Percentiles rank a stretch among this genome's conserved stretches.
Evolutionary conservation across 305 asterid species (phyloP).

Genomic region (Euphrasia arctica): DNA sequence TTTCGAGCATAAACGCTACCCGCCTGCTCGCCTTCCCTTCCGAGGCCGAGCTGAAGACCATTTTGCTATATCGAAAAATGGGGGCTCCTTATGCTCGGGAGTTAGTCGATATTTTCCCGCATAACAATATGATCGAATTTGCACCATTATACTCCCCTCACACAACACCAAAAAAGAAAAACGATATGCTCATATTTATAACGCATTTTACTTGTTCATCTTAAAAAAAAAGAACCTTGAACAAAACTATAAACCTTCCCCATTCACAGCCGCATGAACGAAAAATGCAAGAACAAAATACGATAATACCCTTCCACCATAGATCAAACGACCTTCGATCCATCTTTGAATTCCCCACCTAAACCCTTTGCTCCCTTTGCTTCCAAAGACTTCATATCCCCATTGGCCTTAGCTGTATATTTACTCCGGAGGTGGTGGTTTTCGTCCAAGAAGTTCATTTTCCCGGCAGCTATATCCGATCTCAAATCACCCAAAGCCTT

Average conservation of each 20-base stretch:
- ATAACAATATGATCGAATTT: too few relatives aligned
- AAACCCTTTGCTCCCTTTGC: slow-evolving; percentile 18
- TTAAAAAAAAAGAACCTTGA: slow-evolving; percentile 12
- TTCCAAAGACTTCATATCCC: slow-evolving; percentile 25
- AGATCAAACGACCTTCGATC: slow-evolving; percentile 29
- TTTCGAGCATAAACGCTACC: too few relatives aligned
- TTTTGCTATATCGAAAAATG: too few relatives aligned
- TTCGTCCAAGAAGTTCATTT: slow-evolving; percentile 33
- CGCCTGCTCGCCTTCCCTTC: too few relatives aligned
- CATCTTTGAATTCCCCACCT: slow-evolving; percentile 33
- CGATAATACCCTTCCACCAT: background rate
- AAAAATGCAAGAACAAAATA: slow-evolving; percentile 15
- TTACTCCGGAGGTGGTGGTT: slow-evolving; percentile 23
- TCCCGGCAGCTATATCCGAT: slow-evolving; percentile 59
- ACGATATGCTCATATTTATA: background rate
- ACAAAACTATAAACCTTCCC: slow-evolving; percentile 4
- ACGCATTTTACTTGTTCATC: background rate
- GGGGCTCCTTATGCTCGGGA: too few relatives aligned
- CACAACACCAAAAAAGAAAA: background rate
- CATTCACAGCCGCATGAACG: slow-evolving; percentile 17
- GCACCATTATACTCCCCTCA: background rate
- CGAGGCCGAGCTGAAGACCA: too few relatives aligned
- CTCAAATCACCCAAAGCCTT: slow-evolving; percentile 66
- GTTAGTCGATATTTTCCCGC: too few relatives aligned
- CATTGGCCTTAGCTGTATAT: slow-evolving; percentile 23